Evolutionary conservation across 257 asterid species (phyloP).

Genomic region (Oldenlandia corymbosa): DNA sequence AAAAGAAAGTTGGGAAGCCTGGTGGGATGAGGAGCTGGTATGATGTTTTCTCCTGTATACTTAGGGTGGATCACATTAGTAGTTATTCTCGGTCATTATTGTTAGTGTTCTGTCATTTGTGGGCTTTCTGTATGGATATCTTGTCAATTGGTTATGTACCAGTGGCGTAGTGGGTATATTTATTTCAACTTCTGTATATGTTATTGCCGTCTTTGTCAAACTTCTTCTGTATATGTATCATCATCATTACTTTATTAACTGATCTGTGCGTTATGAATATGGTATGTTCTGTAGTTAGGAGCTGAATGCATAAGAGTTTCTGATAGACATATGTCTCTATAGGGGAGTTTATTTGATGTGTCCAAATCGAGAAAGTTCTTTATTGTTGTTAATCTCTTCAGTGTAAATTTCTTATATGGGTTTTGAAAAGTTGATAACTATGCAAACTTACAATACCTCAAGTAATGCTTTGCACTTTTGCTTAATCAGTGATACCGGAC

Average conservation of each 20-base stretch:
- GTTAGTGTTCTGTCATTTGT: neutral
- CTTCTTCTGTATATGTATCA: neutral
- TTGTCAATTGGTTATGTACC: neutral
- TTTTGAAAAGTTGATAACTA: neutral
- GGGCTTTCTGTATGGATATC: neutral
- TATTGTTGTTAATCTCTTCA: neutral
- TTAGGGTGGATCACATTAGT: too few relatives aligned
- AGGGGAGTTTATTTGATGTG: neutral
- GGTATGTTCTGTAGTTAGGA: too few relatives aligned
- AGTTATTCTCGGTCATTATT: neutral
- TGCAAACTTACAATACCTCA: neutral
- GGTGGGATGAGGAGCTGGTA: constrained; percentile 99
- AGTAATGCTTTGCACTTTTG: neutral
- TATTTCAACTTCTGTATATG: neutral
- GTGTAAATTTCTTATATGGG: neutral
- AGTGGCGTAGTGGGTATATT: neutral
- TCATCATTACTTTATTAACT: neutral
- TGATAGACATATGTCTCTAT: too few relatives aligned
- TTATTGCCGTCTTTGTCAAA: too few relatives aligned
- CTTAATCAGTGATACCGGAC: neutral
- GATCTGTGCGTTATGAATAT: neutral
- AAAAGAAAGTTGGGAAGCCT: constrained; percentile 99
- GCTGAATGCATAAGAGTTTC: too few relatives aligned
- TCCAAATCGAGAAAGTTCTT: neutral
- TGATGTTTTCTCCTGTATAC: constrained; percentile 10